Base-by-base conservation (phyloP, 2,329 filamentous ascomycete genomes). In the Xylaria sp. region DNA sequence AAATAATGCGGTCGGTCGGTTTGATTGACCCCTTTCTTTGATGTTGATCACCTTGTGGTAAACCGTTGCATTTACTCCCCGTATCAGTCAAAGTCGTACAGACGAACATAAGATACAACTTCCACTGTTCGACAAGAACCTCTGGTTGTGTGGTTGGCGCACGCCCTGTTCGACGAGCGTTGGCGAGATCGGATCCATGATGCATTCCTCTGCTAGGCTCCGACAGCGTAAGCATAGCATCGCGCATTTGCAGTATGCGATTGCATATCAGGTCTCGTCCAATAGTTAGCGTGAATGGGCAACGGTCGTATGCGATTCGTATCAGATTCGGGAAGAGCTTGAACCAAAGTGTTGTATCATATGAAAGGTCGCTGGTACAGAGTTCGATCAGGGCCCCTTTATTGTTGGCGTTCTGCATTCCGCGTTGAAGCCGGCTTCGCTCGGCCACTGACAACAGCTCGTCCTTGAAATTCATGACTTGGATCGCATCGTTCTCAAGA, bases 251-350 rank as follows among this genome's bases (percentile, higher is more conserved):
- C 37, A 95, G 80, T 52, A 97, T 87, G 59, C 94, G 86, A 65
- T 93, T 92, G 75, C 93, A 97, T 49, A 99, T 90, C 59, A 97
- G 84, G 70, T 97, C 93, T 60, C 95, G 85, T 30, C 91, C 92
- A 52, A 97, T 84, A 0, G 91, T 92, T 39, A 97, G 90, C 1
- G 93, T 92, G 68, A 96, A 92, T 0, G 91, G 90, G 68, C 93
- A 99, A 60, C 89, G 89, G 66, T 97, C 91, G 69, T 91, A 95
- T 60, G 92, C 91, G 66, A 96, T 88, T 9, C 91, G 86, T 59
- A 99, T 90, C 37, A 99, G 81, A 69, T 97, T 97, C 2, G 94
- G 95, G 69, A 99, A 99, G 16, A 97, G 88, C 71, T 97, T 99
- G 76, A 94, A 95, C 94, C 94, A 99, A 10, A 99, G 77, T 0